A percentile compares a stretch with the other conserved stretches of the same genome.
Evolutionary conservation across 257 asterid genomes (phyloP).

Genomic region (Anisodus acutangulus): DNA sequence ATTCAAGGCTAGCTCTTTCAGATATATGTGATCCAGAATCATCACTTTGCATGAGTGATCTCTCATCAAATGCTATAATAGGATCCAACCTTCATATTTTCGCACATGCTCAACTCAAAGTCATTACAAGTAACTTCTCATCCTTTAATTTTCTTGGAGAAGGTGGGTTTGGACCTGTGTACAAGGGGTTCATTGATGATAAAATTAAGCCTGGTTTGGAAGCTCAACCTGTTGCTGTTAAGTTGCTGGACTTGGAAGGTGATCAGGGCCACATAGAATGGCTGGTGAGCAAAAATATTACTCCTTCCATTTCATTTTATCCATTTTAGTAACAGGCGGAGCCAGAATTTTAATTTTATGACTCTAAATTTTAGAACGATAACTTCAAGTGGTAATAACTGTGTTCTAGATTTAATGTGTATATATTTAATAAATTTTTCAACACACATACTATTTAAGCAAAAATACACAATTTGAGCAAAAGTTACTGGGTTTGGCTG

Average conservation of each 20-base stretch:
- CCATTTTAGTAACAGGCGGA: too few relatives aligned
- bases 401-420: too few relatives aligned
- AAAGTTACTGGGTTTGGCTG: too few relatives aligned
- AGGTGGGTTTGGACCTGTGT: slow-evolving; percentile 42
- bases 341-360: too few relatives aligned
- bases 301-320: too few relatives aligned
- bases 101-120: slow-evolving; percentile 28
- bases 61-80: slow-evolving; percentile 32
- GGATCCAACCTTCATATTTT: slow-evolving; percentile 35
- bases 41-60: neutral
- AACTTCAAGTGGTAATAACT: too few relatives aligned
- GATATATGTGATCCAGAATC: slow-evolving; percentile 32
- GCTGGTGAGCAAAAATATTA: slow-evolving; percentile 32
- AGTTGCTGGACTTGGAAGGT: slow-evolving; percentile 36
- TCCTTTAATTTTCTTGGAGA: slow-evolving; percentile 35
- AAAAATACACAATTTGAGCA: too few relatives aligned
- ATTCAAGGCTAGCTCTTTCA: slow-evolving; percentile 21
- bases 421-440: too few relatives aligned
- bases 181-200: slow-evolving; percentile 39
- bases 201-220: slow-evolving; percentile 29
- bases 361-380: too few relatives aligned
- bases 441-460: too few relatives aligned
- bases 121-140: slow-evolving; percentile 33
- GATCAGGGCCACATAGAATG: slow-evolving; percentile 37
- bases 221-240: slow-evolving; percentile 39